Evolutionary conservation across 2,329 filamentous ascomycete genomes (phyloP).

Genomic region (Penicillium brevicompactum): DNA sequence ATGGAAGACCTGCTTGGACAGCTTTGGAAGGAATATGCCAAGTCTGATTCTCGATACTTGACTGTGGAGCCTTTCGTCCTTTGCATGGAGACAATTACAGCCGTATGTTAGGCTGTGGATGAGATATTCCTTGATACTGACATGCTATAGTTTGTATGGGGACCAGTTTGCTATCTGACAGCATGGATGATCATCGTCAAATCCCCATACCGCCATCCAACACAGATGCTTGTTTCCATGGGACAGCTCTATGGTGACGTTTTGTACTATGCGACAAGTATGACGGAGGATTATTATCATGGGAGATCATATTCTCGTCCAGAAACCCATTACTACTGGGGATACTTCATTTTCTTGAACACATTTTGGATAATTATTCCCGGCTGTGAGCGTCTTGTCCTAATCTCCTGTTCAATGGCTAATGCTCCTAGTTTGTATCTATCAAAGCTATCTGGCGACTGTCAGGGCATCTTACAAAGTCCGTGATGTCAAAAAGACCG

Average conservation of each 20-base stretch:
- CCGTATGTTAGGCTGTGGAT: constrained; percentile 25
- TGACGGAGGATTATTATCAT: constrained; percentile 45
- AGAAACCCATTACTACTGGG: constrained; percentile 62
- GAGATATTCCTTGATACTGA: neutral
- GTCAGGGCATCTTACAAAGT: neutral
- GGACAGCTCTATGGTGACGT: constrained; percentile 63
- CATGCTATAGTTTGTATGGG: constrained; percentile 13
- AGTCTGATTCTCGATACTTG: constrained; percentile 10
- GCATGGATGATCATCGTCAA: constrained; percentile 49
- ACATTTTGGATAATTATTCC: constrained; percentile 19
- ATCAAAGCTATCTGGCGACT: neutral
- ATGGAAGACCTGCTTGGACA: constrained; percentile 7
- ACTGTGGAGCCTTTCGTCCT: constrained; percentile 61
- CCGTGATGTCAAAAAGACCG: too few species aligned
- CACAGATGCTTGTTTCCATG: constrained; percentile 59
- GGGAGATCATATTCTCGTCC: constrained; percentile 57
- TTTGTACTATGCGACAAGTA: constrained; percentile 60
- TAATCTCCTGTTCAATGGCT: neutral
- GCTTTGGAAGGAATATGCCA: constrained; percentile 10
- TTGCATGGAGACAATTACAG: constrained; percentile 76
- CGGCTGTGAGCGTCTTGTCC: neutral
- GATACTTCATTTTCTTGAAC: constrained; percentile 63
- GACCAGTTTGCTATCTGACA: constrained; percentile 54
- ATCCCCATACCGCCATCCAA: constrained; percentile 54
- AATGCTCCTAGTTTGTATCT: neutral